These are phyloP conservation scores for Fraxinus latifolia DNA, from an alignment of 305 asterid species.

Conservation along the genomic window DNA sequence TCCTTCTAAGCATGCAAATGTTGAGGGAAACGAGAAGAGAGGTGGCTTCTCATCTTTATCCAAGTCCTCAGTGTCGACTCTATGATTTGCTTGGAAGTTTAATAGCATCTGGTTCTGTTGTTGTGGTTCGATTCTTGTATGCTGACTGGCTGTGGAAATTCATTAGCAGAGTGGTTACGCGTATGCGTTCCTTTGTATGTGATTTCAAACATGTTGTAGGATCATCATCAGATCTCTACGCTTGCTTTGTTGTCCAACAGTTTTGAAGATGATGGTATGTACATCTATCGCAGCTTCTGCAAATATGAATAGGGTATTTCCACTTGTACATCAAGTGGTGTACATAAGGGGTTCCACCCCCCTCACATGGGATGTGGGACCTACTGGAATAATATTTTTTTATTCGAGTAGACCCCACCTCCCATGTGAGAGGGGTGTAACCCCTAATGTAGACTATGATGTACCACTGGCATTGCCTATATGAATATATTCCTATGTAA, in stretches of 20 bases:
- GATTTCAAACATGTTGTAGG: constrained; percentile 56
- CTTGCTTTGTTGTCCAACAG: constrained; percentile 75
- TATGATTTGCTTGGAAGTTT: constrained; percentile 48
- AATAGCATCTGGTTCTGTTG: constrained; percentile 41
- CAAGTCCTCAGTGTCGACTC: constrained; percentile 50
- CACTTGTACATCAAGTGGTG: too few relatives aligned
- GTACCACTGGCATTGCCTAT: too few relatives aligned
- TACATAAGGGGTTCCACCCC: too few relatives aligned
- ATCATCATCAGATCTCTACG: constrained; percentile 77
- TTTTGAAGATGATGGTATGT: constrained; percentile 50
- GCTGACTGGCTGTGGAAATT: constrained; percentile 34
- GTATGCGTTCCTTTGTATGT: constrained; percentile 66
- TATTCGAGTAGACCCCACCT: too few relatives aligned
- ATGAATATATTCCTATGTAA: constrained; percentile 40
- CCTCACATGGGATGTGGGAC: too few relatives aligned
- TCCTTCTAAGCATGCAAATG: constrained; percentile 34
- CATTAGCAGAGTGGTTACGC: constrained; percentile 40
- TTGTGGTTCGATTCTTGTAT: constrained; percentile 35
- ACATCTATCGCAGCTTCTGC: constrained; percentile 87
- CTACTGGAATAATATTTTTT: too few relatives aligned
- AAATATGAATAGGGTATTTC: constrained; percentile 10
- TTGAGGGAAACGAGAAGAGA: constrained; percentile 54
- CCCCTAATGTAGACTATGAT: too few relatives aligned
- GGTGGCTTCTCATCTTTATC: constrained; percentile 31
- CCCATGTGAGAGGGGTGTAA: too few relatives aligned